These are phyloP conservation scores for Misopates orontium DNA, from an alignment of 257 asterid species.

Conservation along the genomic window DNA sequence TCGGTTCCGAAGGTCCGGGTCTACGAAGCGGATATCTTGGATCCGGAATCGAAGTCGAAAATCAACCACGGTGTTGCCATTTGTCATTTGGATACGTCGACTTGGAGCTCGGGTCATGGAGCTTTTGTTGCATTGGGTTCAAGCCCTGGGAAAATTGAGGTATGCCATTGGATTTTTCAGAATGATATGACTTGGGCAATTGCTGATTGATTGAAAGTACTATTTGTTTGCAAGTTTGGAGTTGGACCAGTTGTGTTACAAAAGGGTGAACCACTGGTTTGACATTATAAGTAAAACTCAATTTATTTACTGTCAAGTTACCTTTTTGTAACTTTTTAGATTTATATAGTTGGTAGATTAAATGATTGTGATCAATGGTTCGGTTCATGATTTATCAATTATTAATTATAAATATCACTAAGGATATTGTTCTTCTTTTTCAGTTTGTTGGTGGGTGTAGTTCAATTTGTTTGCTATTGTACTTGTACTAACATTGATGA, in stretches of 20 bases:
- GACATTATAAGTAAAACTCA: neutral
- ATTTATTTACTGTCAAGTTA: neutral
- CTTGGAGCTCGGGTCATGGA: constrained; percentile 85
- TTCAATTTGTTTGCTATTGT: too few species aligned
- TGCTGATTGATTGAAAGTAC: constrained; percentile 41
- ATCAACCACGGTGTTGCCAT: constrained; percentile 85
- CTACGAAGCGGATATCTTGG: constrained; percentile 75
- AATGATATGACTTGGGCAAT: constrained; percentile 82
- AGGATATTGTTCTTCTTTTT: too few species aligned
- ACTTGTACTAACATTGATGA: too few species aligned
- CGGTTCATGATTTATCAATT: too few species aligned
- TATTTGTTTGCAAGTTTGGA: constrained; percentile 10
- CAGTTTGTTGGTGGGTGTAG: too few species aligned
- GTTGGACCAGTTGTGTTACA: neutral
- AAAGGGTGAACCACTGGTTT: neutral
- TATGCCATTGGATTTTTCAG: constrained; percentile 92
- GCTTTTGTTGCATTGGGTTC: constrained; percentile 79
- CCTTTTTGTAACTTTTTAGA: neutral
- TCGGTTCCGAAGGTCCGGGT: constrained; percentile 94
- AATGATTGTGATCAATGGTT: too few species aligned
- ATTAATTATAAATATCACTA: too few species aligned
- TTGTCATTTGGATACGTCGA: constrained; percentile 76
- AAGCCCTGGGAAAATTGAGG: constrained; percentile 81
- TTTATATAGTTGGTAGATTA: too few species aligned
- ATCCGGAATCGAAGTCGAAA: constrained; percentile 48